Evolutionary conservation across 495 filamentous ascomycete genomes (phyloP).

Genomic region (Aspergillus funiculosus): DNA sequence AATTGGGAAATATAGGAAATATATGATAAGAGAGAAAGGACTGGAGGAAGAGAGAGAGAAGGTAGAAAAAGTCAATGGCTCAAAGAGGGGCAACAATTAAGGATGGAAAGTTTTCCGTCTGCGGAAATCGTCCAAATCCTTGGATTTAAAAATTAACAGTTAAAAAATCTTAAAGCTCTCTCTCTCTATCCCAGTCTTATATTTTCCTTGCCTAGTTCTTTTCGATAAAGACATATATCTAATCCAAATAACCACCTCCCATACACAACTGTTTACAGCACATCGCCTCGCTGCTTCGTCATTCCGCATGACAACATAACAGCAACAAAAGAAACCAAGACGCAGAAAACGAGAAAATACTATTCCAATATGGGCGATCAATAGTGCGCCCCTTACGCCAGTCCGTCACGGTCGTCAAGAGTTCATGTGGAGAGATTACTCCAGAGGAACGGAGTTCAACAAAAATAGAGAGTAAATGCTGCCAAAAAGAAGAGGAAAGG

Average conservation of each 20-base stretch:
- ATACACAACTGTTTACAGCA: too few species aligned
- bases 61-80: background rate
- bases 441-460: too few species aligned
- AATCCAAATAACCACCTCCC: constrained; percentile 6
- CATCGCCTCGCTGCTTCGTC: too few species aligned
- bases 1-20: background rate
- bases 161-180: constrained; percentile 3
- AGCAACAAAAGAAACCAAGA: constrained; percentile 1
- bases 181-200: constrained; percentile 3
- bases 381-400: constrained; percentile 16
- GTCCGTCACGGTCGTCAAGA: constrained; percentile 17
- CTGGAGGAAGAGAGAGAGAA: background rate
- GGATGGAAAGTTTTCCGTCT: constrained; percentile 9
- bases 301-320: constrained; percentile 4
- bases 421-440: constrained; percentile 3
- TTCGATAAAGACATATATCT: constrained; percentile 7
- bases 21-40: background rate
- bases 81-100: too few species aligned
- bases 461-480: too few species aligned
- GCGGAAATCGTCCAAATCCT: constrained; percentile 2
- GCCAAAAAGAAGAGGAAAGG: background rate
- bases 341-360: constrained; percentile 2
- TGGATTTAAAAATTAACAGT: background rate
- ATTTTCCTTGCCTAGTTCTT: constrained; percentile 6
- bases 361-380: constrained; percentile 4